Evolutionary conservation across 768 basidiomycete genomes (phyloP).

Genomic region (Serendipita vermifera): DNA sequence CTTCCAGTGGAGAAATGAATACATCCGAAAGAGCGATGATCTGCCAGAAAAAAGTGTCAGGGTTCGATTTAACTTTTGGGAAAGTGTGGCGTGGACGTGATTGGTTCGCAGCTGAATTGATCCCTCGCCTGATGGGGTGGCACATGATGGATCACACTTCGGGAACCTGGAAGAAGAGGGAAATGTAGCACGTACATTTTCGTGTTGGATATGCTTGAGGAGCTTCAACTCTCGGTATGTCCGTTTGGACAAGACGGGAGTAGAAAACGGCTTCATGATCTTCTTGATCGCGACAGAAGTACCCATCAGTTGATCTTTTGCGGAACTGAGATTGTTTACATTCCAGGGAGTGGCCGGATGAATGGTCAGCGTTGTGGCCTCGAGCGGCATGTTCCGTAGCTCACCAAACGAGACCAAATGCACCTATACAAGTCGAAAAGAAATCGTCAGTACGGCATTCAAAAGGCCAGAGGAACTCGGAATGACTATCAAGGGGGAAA

Average conservation of each 20-base stretch:
- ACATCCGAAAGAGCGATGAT: conserved; percentile 98
- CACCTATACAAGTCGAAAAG: conserved; percentile 37
- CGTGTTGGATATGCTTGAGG: conserved; percentile 95
- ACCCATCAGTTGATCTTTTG: conserved; percentile 88
- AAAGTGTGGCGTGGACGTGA: background rate
- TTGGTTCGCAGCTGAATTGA: background rate
- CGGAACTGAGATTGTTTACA: conserved; percentile 42
- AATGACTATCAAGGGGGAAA: conserved; percentile 16
- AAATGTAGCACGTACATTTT: conserved; percentile 54
- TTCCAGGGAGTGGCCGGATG: conserved; percentile 7
- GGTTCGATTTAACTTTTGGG: background rate
- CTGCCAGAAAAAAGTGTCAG: conserved; percentile 28
- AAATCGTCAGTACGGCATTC: background rate
- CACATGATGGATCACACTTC: too few relatives aligned
- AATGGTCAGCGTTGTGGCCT: conserved; percentile 8
- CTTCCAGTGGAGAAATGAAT: conserved; percentile 98
- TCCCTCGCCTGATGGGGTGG: background rate
- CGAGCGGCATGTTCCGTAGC: conserved; percentile 18
- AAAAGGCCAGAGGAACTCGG: background rate
- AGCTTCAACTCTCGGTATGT: conserved; percentile 97
- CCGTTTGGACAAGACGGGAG: conserved; percentile 93
- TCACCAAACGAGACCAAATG: conserved; percentile 96
- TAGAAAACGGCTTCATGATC: conserved; percentile 99
- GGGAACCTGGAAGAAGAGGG: background rate
- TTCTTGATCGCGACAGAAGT: conserved; percentile 98